A percentile compares a stretch with the other conserved stretches of the same genome.
These are phyloP conservation scores for Kluyveromyces sp. DNA, from an alignment of 1,139 yeast species.

Conservation along the genomic window DNA sequence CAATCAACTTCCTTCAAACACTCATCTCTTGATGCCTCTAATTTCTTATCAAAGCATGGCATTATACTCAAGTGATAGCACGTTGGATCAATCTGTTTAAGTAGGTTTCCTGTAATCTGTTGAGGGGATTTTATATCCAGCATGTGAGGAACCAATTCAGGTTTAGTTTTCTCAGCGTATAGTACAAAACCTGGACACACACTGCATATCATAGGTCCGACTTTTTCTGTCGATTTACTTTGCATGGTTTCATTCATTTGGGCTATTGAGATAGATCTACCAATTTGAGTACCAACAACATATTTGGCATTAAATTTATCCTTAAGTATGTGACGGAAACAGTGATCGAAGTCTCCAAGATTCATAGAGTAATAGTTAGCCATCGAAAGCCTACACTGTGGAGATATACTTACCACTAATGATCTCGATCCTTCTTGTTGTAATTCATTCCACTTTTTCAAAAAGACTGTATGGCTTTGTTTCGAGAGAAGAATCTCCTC, in stretches of 20 bases:
- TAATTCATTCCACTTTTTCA: conserved; percentile 45
- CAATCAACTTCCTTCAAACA: conserved; percentile 70
- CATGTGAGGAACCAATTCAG: conserved; percentile 59
- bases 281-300: conserved; percentile 79
- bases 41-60: conserved; percentile 96
- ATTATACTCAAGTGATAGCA: conserved; percentile 78
- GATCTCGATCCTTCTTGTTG: conserved; percentile 22
- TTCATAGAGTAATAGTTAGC: conserved; percentile 57
- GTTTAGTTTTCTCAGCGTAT: conserved; percentile 93
- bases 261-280: conserved; percentile 63
- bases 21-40: conserved; percentile 89
- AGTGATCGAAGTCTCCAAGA: conserved; percentile 51
- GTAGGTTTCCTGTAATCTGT: conserved; percentile 76
- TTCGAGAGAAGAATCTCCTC: conserved; percentile 88
- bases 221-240: conserved; percentile 19
- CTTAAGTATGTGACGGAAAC: conserved; percentile 50
- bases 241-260: conserved; percentile 49
- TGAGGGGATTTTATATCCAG: conserved; percentile 80
- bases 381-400: conserved; percentile 77
- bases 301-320: conserved; percentile 60
- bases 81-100: conserved; percentile 42
- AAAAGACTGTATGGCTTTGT: conserved; percentile 76
- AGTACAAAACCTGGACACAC: conserved; percentile 97
- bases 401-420: conserved; percentile 76
- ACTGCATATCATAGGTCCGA: conserved; percentile 40